Base-by-base conservation (phyloP, 768 basidiomycete genomes). In the Boletus reticulatus region DNA sequence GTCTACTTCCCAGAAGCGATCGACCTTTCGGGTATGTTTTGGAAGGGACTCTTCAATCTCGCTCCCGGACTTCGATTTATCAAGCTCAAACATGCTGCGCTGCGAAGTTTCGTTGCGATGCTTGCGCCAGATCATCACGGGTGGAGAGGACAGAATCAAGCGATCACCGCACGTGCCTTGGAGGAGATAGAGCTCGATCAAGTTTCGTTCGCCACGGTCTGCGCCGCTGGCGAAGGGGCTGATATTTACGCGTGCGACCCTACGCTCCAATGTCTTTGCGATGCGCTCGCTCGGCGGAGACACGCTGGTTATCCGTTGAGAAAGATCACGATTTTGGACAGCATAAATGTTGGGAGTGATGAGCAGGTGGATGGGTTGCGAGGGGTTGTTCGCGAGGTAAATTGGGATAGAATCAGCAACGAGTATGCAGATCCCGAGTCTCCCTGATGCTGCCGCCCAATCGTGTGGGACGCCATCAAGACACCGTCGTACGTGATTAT, bases 121-220 rank as follows among this genome's bases (percentile, higher is more conserved):
- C 44, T 53, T 32, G 16, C 45, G 12, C 52, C 52, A n/a, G 45
- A 41, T 48, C 38, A 48, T 16, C 52, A 34, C 20, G 52, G 52
- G 12, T 53, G 45, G 52, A 17, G 31, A 41, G 52, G 38, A 38
- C 20, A 32, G 31, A 47, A 41, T 39, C 45, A 41, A 31, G 2
- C 9, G 4, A 19, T 53, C 20, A 11, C 38, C 12, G 38, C 52
- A 24, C 45, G 37, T 20, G 11, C 37, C 24, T 39, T 53, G 52
- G 45, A 48, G 29, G 52, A 41, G 52, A 47, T 47, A 38, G 44
- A 47, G 29, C 37, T 46, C 4, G 37, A 53, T 19, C 27, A 48
- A n/a, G 38, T 53, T 12, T 22, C 22, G 29, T 48, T 53, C 32
- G 32, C 46, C n/a, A 42, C 46, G 6, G 31, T 16, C 11, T 48